Percentiles rank a stretch among this genome's conserved stretches.
phyloP scores from a whole-genome alignment of 306 rosid species.

The Citrullus amarus region DNA sequence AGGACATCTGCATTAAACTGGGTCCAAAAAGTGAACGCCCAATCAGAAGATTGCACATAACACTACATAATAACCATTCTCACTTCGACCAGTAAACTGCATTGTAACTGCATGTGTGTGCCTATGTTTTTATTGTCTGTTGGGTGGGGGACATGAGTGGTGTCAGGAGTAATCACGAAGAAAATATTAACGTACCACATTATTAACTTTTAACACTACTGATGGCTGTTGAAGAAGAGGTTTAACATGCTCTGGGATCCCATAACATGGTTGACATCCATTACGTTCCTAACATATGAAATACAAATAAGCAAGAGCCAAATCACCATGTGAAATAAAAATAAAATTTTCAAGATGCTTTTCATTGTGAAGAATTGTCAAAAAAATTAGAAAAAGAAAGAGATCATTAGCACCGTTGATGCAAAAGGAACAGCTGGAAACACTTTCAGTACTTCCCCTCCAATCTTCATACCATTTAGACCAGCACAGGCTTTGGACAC shows the following conservation, averaged over 20 bases:
- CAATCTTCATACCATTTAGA: slow-evolving; percentile 77
- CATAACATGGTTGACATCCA: slow-evolving; percentile 34
- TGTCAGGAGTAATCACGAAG: not conserved
- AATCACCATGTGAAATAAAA: not conserved
- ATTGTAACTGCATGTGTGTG: not conserved
- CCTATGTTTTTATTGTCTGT: not conserved
- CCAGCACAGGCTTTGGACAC: slow-evolving; percentile 83
- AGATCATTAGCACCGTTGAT: slow-evolving; percentile 30
- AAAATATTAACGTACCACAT: slow-evolving; percentile 47
- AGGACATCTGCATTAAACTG: slow-evolving; percentile 49
- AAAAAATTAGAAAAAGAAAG: not conserved
- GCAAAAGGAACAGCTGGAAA: slow-evolving; percentile 49
- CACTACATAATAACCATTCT: not conserved
- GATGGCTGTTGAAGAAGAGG: slow-evolving; percentile 67
- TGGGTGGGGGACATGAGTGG: slow-evolving; percentile 1
- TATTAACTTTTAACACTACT: slow-evolving; percentile 54
- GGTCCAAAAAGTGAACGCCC: slow-evolving; percentile 12
- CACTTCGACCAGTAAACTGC: not conserved
- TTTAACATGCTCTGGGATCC: slow-evolving; percentile 68
- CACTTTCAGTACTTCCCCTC: slow-evolving; percentile 63
- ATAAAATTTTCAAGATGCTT: not conserved
- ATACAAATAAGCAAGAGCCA: slow-evolving; percentile 6
- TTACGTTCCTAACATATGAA: slow-evolving; percentile 40
- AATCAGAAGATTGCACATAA: not conserved
- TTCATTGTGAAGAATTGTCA: slow-evolving; percentile 1